These are phyloP conservation scores for Ceratocystis diversiconidia DNA, from an alignment of 2,329 filamentous ascomycete genomes.

Conservation along the genomic window DNA sequence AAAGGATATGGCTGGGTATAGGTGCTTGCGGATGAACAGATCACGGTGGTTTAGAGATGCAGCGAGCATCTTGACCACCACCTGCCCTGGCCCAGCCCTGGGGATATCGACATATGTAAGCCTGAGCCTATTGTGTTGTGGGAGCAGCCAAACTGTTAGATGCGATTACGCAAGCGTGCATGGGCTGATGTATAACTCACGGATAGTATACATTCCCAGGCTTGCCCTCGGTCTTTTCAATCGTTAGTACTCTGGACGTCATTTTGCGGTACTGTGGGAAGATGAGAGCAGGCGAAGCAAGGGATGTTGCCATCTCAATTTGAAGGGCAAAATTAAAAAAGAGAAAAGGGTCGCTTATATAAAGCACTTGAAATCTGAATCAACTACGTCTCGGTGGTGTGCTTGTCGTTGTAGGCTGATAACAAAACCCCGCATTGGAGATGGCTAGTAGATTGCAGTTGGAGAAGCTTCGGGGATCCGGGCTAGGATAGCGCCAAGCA, in stretches of 20 bases:
- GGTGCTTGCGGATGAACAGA: conserved; percentile 80
- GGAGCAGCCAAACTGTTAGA: no score
- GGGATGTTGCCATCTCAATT: conserved; percentile 1
- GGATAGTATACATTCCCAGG: conserved; percentile 82
- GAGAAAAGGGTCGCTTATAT: neutral
- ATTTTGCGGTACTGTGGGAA: conserved; percentile 14
- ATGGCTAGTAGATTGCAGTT: neutral
- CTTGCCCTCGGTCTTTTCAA: conserved; percentile 62
- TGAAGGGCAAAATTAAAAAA: neutral
- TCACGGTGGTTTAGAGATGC: conserved; percentile 90
- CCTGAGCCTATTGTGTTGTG: conserved; percentile 32
- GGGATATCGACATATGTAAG: conserved; percentile 49
- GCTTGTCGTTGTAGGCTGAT: neutral
- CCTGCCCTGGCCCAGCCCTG: conserved; percentile 47
- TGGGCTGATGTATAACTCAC: conserved; percentile 28
- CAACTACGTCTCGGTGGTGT: neutral
- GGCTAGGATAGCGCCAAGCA: neutral
- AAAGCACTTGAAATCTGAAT: neutral
- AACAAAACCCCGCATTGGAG: conserved; percentile 1
- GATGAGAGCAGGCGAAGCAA: conserved; percentile 11
- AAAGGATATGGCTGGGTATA: conserved; percentile 79
- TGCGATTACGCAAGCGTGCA: no score
- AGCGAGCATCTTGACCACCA: conserved; percentile 62
- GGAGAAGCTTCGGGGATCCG: neutral
- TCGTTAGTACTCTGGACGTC: conserved; percentile 32